These are phyloP conservation scores for Friedmanniomyces endolithicus DNA, from an alignment of 495 filamentous ascomycete species.

Conservation along the genomic window DNA sequence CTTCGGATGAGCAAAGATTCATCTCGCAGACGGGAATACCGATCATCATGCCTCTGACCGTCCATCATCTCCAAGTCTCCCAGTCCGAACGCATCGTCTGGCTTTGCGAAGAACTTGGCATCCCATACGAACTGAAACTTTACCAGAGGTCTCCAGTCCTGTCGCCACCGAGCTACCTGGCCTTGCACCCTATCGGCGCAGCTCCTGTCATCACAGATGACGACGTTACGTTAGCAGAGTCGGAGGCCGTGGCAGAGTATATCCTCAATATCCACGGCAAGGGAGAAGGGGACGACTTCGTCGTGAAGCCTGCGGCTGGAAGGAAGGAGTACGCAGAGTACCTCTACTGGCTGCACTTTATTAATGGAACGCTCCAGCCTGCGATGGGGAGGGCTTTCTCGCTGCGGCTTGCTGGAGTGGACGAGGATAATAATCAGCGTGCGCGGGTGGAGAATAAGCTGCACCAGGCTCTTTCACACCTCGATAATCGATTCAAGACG, in stretches of 20 bases:
- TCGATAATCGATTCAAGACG: slow-evolving; percentile 36
- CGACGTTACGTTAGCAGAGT: slow-evolving; percentile 41
- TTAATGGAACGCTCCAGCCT: slow-evolving; percentile 44
- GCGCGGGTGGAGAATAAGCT: slow-evolving; percentile 20
- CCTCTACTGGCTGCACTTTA: slow-evolving; percentile 50
- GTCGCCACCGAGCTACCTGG: slow-evolving; percentile 40
- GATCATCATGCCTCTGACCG: slow-evolving; percentile 30
- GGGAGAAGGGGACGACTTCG: slow-evolving; percentile 37
- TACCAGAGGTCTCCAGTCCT: slow-evolving; percentile 42
- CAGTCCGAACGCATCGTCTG: slow-evolving; percentile 51
- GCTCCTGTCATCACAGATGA: slow-evolving; percentile 46
- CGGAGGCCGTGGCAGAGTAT: slow-evolving; percentile 44
- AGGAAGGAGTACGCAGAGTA: slow-evolving; percentile 41
- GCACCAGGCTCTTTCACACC: slow-evolving; percentile 23
- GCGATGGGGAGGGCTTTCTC: slow-evolving; percentile 18
- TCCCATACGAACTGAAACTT: slow-evolving; percentile 40
- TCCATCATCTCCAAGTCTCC: slow-evolving; percentile 45
- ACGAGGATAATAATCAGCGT: slow-evolving; percentile 14
- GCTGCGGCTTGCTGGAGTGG: slow-evolving; percentile 5
- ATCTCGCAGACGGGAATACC: too few species aligned
- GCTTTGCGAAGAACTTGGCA: slow-evolving; percentile 50
- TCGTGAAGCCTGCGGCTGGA: slow-evolving; percentile 31
- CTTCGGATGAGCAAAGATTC: too few species aligned
- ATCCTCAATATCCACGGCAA: slow-evolving; percentile 41
- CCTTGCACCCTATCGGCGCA: slow-evolving; percentile 39